Evolutionary conservation across 306 rosid species (phyloP).

Genomic region (Vachellia collinsii): DNA sequence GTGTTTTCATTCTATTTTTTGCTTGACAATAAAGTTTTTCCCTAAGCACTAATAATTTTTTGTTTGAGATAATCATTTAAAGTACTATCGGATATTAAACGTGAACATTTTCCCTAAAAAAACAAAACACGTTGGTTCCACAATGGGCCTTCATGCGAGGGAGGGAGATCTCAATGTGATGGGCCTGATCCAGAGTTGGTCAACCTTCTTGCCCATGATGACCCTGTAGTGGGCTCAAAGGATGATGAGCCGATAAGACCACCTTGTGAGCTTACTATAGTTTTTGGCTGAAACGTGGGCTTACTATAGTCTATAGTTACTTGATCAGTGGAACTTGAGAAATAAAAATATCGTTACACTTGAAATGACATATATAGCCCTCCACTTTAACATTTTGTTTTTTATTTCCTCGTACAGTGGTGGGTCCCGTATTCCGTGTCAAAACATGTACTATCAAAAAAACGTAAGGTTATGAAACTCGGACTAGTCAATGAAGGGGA

Average conservation of each 20-base stretch:
- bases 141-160: no score
- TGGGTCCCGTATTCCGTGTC: slow-evolving; percentile 23
- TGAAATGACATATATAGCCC: not conserved
- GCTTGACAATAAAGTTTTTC: no score
- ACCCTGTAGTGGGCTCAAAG: not conserved
- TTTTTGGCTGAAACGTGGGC: no score
- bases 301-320: no score
- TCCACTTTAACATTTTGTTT: not conserved
- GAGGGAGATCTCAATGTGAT: no score
- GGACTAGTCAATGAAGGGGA: not conserved
- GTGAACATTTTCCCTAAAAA: no score
- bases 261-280: not conserved
- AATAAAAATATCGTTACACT: not conserved
- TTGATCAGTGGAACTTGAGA: not conserved
- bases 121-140: no score
- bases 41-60: no score
- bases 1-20: no score
- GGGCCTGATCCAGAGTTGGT: not conserved
- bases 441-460: not conserved
- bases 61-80: no score
- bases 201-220: not conserved
- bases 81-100: no score
- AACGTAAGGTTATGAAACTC: not conserved
- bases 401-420: not conserved
- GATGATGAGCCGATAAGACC: not conserved